Base-by-base conservation (phyloP, 2,329 filamentous ascomycete genomes). In the Bipolaris gigantea region DNA sequence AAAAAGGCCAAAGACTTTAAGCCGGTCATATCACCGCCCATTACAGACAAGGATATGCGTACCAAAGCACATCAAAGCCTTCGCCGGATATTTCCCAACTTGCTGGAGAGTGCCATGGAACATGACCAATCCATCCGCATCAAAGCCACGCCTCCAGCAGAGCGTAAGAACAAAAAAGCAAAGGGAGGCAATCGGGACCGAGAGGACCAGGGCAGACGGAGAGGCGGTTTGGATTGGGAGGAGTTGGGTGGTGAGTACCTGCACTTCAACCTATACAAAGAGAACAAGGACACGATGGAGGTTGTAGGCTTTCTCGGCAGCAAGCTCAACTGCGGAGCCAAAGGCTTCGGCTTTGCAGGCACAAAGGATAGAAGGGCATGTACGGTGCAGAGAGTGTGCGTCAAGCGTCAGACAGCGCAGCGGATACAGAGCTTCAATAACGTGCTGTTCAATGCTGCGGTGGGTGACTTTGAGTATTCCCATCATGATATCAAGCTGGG, bases 241-340 rank as follows among this genome's bases (percentile, higher is more conserved):
- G 85, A 89, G 60, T 77, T 87, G 38, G 86, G 81, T n/a, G 90
- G 89, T 16, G 88, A 92, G 44, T 94, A 90, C 72, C 78, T 96
- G 13, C 92, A 96, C 73, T 96, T 96, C 73, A 93, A 90, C 0
- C 80, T 97, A 47, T 95, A 93, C 83, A 97, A 97, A 77, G 92
- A 96, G 77, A 97, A 97, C 77, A 92, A 93, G 70, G 92, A 97
- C 71, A 97, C 92, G 1, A 95, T 96, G 89, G 92, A 97, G 65
- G 88, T 90, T 0, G 81, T 95, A 48, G 87, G 85, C 48, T 90
- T 89, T 66, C 82, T 97, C 36, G 85, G 87, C 1, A 88, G 88
- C 39, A 83, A 88, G 60, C 76, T 96, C 59, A 89, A 88, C 69
- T 79, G 89, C 60, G 82, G 82, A 36, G 70, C 81, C 3, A 92